phyloP scores from a whole-genome alignment of 148 eudicot species.

The Chenopodium berlandieri region DNA sequence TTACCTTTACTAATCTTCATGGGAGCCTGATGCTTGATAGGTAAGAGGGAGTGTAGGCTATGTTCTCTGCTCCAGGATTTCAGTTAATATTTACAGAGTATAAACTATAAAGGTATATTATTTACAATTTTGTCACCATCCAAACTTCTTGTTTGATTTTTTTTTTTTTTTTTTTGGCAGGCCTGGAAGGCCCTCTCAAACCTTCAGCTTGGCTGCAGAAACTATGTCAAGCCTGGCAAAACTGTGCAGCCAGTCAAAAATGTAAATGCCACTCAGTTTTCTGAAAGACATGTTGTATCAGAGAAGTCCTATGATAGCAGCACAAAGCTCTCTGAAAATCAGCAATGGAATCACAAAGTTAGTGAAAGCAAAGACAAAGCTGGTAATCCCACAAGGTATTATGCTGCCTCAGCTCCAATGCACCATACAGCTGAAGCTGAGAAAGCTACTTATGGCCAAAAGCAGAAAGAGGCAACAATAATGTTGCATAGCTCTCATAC shows the following conservation, averaged over 20 bases:
- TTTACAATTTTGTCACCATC: neutral
- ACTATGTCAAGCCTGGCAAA: slow-evolving; percentile 68
- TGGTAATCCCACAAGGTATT: slow-evolving; percentile 28
- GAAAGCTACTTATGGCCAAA: slow-evolving; percentile 29
- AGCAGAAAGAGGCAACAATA: slow-evolving; percentile 24
- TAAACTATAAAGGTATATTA: neutral
- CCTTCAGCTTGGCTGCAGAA: slow-evolving; percentile 58
- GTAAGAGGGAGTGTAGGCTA: neutral
- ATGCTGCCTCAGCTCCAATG: slow-evolving; percentile 25
- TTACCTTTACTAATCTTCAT: neutral
- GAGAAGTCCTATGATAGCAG: slow-evolving; percentile 30
- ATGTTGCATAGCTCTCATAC: slow-evolving; percentile 28
- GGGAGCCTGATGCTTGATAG: neutral
- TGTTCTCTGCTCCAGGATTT: neutral
- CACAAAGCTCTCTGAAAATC: slow-evolving; percentile 31
- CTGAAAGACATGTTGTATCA: slow-evolving; percentile 31
- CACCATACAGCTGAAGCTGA: slow-evolving; percentile 33
- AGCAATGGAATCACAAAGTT: slow-evolving; percentile 33
- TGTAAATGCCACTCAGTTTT: slow-evolving; percentile 28
- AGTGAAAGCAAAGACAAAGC: slow-evolving; percentile 31
- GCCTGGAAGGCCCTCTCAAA: slow-evolving; percentile 79
- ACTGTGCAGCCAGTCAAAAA: slow-evolving; percentile 45
- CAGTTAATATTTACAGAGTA: neutral
- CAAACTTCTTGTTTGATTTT: slow-evolving; percentile 11
- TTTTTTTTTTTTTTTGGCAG: slow-evolving; percentile 38